Conservation (phyloP, 257 asterid species). For the Anisodus acutangulus region DNA sequence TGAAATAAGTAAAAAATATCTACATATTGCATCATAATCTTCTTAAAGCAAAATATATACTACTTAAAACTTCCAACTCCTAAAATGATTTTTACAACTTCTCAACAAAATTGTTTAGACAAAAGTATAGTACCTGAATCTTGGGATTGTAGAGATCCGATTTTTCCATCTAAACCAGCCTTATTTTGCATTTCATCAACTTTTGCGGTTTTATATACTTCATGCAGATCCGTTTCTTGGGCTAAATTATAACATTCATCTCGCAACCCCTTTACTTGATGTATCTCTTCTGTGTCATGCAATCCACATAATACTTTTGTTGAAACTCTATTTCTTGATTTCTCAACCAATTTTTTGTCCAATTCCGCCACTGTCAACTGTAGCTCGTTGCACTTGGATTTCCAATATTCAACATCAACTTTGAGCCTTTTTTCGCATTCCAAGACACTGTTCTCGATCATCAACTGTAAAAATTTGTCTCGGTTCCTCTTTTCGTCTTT, state of each 20-base stretch:
- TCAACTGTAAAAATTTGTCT: slow-evolving; percentile 42
- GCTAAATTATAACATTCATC: background rate
- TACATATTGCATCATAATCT: background rate
- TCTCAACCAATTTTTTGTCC: slow-evolving; percentile 34
- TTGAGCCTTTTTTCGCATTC: slow-evolving; percentile 61
- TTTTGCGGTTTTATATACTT: background rate
- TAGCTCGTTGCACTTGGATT: slow-evolving; percentile 50
- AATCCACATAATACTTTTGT: background rate
- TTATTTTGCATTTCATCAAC: slow-evolving; percentile 11
- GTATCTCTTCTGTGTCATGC: slow-evolving; percentile 1
- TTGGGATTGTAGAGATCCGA: background rate
- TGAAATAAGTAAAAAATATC: background rate
- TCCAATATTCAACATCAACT: slow-evolving; percentile 48
- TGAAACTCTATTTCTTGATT: background rate
- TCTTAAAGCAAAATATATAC: background rate
- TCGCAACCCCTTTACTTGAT: background rate
- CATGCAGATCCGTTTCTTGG: background rate
- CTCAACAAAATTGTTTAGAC: background rate
- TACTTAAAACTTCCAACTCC: background rate
- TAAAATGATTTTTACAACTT: background rate
- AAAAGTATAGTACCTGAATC: background rate
- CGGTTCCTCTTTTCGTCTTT: no score
- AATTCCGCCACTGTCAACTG: slow-evolving; percentile 49
- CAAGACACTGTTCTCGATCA: slow-evolving; percentile 59
- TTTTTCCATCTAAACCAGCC: slow-evolving; percentile 7